A percentile compares a stretch with the other conserved stretches of the same genome.
Conservation (phyloP, 1,284 basidiomycete species). For the Cerioporus squamosus region DNA sequence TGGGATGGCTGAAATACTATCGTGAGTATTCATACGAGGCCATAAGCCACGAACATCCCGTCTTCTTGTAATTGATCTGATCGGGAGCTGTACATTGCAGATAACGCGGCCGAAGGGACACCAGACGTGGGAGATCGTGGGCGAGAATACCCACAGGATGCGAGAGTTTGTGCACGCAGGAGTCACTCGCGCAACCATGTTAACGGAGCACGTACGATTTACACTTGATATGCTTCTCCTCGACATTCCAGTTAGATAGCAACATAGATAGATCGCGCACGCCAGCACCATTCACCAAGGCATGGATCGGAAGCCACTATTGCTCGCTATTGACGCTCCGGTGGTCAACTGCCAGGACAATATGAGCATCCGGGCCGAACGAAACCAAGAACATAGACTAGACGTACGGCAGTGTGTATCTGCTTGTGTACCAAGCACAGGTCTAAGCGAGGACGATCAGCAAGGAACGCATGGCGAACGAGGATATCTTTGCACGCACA, state of each 20-base stretch:
- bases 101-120: constrained; percentile 1
- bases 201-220: neutral
- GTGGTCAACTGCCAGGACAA: constrained; percentile 26
- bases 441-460: constrained; percentile 37
- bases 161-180: no score
- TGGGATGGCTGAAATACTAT: constrained; percentile 4
- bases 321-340: constrained; percentile 29
- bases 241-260: neutral
- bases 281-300: constrained; percentile 13
- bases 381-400: neutral
- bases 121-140: no score
- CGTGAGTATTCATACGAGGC: constrained; percentile 9
- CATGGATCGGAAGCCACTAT: constrained; percentile 24
- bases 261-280: constrained; percentile 12
- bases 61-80: neutral
- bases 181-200: neutral
- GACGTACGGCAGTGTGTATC: constrained; percentile 65
- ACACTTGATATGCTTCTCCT: neutral
- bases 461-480: neutral
- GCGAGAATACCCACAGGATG: no score
- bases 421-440: constrained; percentile 60
- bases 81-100: constrained; percentile 13
- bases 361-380: neutral
- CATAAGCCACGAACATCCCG: neutral
- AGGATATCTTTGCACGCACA: constrained; percentile 50